Evolutionary conservation across 1,139 yeast genomes (phyloP).

Genomic region (Geotrichum aggregatum): DNA sequence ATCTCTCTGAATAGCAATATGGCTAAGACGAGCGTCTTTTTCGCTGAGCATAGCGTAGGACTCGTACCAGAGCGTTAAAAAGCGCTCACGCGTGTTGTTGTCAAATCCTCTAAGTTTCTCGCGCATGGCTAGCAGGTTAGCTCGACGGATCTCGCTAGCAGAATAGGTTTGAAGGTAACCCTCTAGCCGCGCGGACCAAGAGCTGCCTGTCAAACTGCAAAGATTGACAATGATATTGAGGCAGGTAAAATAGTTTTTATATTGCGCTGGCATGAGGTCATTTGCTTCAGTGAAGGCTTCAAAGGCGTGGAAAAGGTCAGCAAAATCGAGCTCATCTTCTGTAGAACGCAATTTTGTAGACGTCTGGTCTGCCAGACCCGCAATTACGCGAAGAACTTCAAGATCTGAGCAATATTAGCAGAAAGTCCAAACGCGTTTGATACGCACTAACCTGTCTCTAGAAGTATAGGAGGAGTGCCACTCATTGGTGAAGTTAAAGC

Average conservation of each 20-base stretch:
- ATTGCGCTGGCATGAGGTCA: conserved; percentile 19
- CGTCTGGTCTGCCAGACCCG: conserved; percentile 27
- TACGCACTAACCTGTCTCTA: conserved; percentile 9
- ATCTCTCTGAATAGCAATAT: conserved; percentile 2
- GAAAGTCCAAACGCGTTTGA: not conserved
- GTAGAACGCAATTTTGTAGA: conserved; percentile 2
- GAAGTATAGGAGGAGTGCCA: conserved; percentile 1
- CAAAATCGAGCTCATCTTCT: conserved; percentile 21
- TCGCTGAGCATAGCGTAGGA: conserved; percentile 8
- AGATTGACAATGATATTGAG: conserved; percentile 14
- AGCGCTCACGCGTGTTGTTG: conserved; percentile 14
- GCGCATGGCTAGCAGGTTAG: conserved; percentile 2
- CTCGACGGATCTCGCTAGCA: conserved; percentile 2
- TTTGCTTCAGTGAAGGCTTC: conserved; percentile 28
- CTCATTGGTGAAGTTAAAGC: not conserved
- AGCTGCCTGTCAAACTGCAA: conserved; percentile 2
- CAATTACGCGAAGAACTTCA: conserved; percentile 27
- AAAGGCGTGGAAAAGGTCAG: conserved; percentile 28
- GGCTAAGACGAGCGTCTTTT: conserved; percentile 6
- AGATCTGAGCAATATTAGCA: conserved; percentile 20
- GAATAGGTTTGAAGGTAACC: conserved; percentile 2
- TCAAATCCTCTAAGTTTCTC: conserved; percentile 16
- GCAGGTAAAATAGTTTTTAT: conserved; percentile 14
- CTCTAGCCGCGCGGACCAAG: conserved; percentile 14
- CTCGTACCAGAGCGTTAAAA: conserved; percentile 18